phyloP scores from a whole-genome alignment of 148 eudicot genomes.

The Heliosperma pusillum region DNA sequence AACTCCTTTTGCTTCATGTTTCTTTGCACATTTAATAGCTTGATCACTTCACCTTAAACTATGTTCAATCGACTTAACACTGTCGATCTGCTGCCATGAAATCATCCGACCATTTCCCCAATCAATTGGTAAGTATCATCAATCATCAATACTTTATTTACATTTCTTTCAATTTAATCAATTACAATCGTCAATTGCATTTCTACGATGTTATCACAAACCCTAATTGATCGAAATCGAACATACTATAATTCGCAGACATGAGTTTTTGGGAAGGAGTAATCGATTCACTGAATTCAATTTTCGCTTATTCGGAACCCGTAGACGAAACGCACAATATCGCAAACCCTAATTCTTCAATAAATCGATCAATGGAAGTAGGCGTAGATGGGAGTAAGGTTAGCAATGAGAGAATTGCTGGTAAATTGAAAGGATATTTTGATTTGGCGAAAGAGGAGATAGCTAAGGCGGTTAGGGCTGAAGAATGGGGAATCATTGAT shows the following conservation, averaged over 20 bases:
- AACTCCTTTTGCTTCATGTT: neutral
- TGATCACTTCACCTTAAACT: neutral
- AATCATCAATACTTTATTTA: neutral
- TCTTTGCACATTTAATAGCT: neutral
- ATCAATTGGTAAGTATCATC: conserved; percentile 17
- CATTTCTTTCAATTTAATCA: neutral
- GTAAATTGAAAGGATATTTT: conserved; percentile 87
- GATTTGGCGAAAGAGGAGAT: conserved; percentile 84
- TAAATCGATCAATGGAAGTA: conserved; percentile 43
- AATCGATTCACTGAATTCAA: conserved; percentile 46
- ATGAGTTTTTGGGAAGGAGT: conserved; percentile 74
- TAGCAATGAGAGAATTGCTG: conserved; percentile 75
- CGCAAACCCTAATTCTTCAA: conserved; percentile 46
- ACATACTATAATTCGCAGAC: conserved; percentile 16
- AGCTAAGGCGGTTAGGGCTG: conserved; percentile 83
- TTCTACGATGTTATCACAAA: neutral
- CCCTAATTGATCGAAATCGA: neutral
- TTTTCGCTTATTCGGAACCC: conserved; percentile 41
- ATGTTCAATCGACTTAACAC: neutral
- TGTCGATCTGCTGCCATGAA: conserved; percentile 3
- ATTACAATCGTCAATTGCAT: neutral
- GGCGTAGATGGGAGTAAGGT: conserved; percentile 35
- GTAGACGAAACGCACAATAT: conserved; percentile 31
- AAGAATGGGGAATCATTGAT: conserved; percentile 83
- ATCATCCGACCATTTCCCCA: neutral